A percentile compares a stretch with the other conserved stretches of the same genome.
Evolutionary conservation across 2,329 filamentous ascomycete genomes (phyloP).

Genomic region (Fusarium liriodendri): DNA sequence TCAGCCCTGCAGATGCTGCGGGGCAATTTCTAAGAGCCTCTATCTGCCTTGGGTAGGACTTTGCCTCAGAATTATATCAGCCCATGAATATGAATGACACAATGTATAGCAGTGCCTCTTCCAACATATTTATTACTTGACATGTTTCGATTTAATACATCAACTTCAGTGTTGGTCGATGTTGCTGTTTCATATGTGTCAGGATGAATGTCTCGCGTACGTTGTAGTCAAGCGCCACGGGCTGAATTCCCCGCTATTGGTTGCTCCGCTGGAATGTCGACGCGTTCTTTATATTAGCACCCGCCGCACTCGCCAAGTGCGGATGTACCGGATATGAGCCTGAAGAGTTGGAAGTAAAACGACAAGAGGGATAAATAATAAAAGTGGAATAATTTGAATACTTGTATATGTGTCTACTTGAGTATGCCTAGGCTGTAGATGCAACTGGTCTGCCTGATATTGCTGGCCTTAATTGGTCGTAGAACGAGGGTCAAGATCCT

Average conservation of each 20-base stretch:
- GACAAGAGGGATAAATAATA: background rate
- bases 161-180: background rate
- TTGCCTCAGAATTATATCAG: background rate
- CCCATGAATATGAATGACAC: background rate
- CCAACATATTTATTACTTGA: background rate
- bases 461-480: background rate
- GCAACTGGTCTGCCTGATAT: background rate
- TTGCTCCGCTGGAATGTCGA: background rate
- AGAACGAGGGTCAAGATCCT: background rate
- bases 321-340: background rate
- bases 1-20: slow-evolving; percentile 2
- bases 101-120: background rate
- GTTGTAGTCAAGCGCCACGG: background rate
- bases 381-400: background rate
- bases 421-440: no score
- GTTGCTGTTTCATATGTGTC: background rate
- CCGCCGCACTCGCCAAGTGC: background rate
- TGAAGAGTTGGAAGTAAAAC: background rate
- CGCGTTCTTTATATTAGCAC: background rate
- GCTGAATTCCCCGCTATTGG: background rate
- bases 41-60: background rate
- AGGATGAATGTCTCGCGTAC: background rate
- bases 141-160: background rate
- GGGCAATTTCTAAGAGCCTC: background rate
- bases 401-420: no score